phyloP scores from a whole-genome alignment of 495 filamentous ascomycete genomes.

The Neurospora discreta region DNA sequence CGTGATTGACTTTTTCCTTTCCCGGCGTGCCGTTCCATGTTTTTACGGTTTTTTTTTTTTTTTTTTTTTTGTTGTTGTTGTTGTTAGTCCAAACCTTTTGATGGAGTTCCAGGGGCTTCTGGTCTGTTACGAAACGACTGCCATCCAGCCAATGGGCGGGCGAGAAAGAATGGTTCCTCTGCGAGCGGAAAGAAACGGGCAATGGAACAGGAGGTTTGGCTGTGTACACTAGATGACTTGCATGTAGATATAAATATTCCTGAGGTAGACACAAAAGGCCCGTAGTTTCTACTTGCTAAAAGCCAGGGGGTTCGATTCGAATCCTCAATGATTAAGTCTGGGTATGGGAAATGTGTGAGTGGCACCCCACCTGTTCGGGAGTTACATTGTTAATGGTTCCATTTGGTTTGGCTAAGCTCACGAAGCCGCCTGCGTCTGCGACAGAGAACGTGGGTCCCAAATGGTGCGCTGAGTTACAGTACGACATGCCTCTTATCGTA shows the following conservation, averaged over 20 bases:
- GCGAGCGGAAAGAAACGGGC: background rate
- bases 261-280: background rate
- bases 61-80: background rate
- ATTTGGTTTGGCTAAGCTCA: background rate
- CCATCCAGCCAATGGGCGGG: background rate
- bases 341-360: background rate
- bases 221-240: background rate
- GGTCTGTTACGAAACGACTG: background rate
- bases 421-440: background rate
- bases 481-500: background rate
- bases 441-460: background rate
- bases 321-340: background rate
- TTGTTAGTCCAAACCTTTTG: background rate
- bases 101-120: background rate
- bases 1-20: background rate
- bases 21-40: background rate
- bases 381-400: background rate
- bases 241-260: background rate
- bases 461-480: background rate
- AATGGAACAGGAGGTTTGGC: background rate
- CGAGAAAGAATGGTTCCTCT: background rate
- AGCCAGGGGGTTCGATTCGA: background rate
- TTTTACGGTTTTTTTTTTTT: background rate
- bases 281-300: background rate
- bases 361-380: background rate